A percentile compares a stretch with the other conserved stretches of the same genome.
phyloP scores from a whole-genome alignment of 768 basidiomycete genomes.

The Boletellus ananas region DNA sequence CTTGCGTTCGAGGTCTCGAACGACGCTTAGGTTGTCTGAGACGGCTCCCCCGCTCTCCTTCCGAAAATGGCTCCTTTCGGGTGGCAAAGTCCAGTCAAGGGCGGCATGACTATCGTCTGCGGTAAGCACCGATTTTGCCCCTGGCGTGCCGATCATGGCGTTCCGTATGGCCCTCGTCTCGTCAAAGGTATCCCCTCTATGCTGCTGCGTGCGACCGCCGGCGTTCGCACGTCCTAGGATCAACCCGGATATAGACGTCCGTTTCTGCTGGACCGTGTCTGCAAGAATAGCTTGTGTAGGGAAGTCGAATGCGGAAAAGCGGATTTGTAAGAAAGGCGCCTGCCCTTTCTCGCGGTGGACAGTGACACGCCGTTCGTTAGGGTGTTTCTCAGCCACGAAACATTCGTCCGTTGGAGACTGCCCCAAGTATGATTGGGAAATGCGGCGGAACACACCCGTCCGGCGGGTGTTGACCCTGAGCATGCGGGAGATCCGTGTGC shows the following conservation, averaged over 20 bases:
- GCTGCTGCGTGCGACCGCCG: background rate
- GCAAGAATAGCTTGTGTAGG: constrained; percentile 28
- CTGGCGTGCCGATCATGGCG: constrained; percentile 3
- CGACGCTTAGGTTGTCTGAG: constrained; percentile 42
- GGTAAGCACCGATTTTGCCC: constrained; percentile 12
- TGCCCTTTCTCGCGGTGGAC: constrained; percentile 40
- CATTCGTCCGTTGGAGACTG: constrained; percentile 2
- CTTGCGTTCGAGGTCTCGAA: constrained; percentile 49
- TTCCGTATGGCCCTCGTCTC: constrained; percentile 10
- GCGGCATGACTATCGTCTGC: background rate
- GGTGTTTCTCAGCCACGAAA: constrained; percentile 6
- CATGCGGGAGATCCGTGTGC: constrained; percentile 35
- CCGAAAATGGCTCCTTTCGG: constrained; percentile 4
- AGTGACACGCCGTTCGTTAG: constrained; percentile 44
- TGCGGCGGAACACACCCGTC: constrained; percentile 49
- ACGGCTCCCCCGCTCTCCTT: constrained; percentile 28
- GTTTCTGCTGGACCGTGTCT: constrained; percentile 13
- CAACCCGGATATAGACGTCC: constrained; percentile 11
- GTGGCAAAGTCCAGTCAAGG: constrained; percentile 13
- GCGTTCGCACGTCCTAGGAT: constrained; percentile 1
- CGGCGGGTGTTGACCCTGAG: constrained; percentile 53
- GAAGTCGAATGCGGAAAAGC: constrained; percentile 49
- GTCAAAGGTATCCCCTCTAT: constrained; percentile 3
- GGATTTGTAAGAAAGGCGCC: constrained; percentile 51
- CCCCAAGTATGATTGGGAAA: constrained; percentile 41